phyloP scores from a whole-genome alignment of 1,284 basidiomycete species.

The Coriolopsis trogii region DNA sequence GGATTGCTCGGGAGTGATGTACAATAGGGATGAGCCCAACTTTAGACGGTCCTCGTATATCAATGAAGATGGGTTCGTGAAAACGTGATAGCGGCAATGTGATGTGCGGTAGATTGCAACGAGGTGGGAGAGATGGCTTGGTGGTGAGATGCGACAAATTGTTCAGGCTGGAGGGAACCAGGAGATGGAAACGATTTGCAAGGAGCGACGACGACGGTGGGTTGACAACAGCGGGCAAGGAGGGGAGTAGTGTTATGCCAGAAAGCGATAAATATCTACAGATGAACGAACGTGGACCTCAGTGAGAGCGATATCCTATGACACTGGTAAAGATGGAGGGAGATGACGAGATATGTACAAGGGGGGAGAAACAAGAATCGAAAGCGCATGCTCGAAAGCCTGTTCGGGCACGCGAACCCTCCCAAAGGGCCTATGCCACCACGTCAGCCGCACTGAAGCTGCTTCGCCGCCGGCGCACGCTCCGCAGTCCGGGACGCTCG shows the following conservation, averaged over 20 bases:
- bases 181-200: slow-evolving; percentile 4
- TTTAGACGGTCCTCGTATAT: slow-evolving; percentile 21
- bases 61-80: slow-evolving; percentile 17
- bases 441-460: slow-evolving; percentile 84
- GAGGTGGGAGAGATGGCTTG: background rate
- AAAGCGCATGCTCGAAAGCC: slow-evolving; percentile 7
- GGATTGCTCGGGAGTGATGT: slow-evolving; percentile 18
- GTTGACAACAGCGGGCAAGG: slow-evolving; percentile 7
- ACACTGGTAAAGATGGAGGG: background rate
- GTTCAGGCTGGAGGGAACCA: background rate
- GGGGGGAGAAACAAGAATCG: background rate
- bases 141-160: too few species aligned
- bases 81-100: slow-evolving; percentile 18
- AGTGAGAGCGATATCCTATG: too few species aligned
- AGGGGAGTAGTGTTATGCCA: slow-evolving; percentile 7
- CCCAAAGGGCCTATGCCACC: slow-evolving; percentile 53
- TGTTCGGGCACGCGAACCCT: slow-evolving; percentile 6
- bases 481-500: slow-evolving; percentile 69
- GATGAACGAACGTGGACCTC: slow-evolving; percentile 16
- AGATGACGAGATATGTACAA: too few species aligned
- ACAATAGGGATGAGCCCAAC: slow-evolving; percentile 22
- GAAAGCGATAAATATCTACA: slow-evolving; percentile 29
- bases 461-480: slow-evolving; percentile 71
- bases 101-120: slow-evolving; percentile 1
- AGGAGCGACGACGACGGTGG: slow-evolving; percentile 7